Conservation (phyloP, 2,329 filamentous ascomycete species). For the Fusarium sp. region DNA sequence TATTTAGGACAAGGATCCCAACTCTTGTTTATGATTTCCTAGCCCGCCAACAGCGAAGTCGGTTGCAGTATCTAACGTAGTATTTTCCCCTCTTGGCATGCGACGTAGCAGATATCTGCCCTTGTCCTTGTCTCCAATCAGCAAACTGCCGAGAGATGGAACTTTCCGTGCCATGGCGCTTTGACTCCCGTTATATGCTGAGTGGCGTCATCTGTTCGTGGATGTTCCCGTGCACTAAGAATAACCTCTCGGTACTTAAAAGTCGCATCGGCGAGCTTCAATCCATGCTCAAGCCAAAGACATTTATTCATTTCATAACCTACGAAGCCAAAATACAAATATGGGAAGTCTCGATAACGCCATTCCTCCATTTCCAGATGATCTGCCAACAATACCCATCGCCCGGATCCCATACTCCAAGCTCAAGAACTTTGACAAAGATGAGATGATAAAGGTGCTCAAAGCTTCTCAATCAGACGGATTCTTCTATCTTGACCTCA, state of each 20-base stretch:
- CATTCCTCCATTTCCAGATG: neutral
- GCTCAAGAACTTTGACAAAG: neutral
- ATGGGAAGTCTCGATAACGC: neutral
- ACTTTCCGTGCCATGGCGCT: neutral
- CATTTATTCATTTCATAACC: neutral
- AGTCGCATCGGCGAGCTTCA: rapidly evolving
- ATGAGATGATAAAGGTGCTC: neutral
- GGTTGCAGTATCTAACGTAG: neutral
- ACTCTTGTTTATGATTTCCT: too few species aligned
- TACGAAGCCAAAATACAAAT: neutral
- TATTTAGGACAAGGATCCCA: neutral
- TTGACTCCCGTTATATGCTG: rapidly evolving
- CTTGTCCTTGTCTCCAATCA: neutral
- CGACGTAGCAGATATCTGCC: neutral
- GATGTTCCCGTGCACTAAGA: neutral
- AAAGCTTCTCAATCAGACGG: neutral
- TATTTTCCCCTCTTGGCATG: neutral
- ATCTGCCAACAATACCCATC: neutral
- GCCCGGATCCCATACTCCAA: neutral
- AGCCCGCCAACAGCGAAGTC: too few species aligned
- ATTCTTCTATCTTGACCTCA: neutral
- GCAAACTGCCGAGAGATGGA: neutral
- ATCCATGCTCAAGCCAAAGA: neutral
- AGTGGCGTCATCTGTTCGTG: neutral
- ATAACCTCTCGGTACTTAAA: neutral